Percentiles rank a stretch among this genome's conserved stretches.
Conservation (phyloP, 805 yeast species). For the Hanseniaspora thailandica region DNA sequence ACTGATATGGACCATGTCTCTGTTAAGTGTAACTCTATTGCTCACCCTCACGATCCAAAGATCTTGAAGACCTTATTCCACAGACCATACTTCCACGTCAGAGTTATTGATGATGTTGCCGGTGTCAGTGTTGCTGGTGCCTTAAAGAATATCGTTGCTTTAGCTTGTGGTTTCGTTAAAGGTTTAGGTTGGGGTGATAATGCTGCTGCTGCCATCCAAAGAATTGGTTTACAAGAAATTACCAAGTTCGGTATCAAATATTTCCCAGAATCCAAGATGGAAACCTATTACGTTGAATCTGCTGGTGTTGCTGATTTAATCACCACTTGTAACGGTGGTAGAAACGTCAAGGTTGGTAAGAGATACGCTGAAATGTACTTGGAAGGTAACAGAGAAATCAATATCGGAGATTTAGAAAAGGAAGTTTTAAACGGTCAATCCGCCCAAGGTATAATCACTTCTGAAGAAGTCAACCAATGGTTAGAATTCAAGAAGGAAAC, state of each 20-base stretch:
- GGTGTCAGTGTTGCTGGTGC: conserved; percentile 98
- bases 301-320: conserved; percentile 98
- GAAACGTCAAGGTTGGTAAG: conserved; percentile 85
- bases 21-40: conserved; percentile 27
- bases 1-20: conserved; percentile 35
- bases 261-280: conserved; percentile 60
- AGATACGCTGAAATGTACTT: conserved; percentile 58
- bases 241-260: conserved; percentile 73
- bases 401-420: conserved; percentile 73
- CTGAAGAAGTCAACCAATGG: conserved; percentile 82
- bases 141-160: conserved; percentile 86
- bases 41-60: conserved; percentile 41
- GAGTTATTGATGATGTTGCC: conserved; percentile 82
- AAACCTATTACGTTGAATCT: conserved; percentile 82
- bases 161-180: conserved; percentile 94
- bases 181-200: conserved; percentile 99
- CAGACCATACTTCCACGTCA: conserved; percentile 95
- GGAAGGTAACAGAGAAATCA: conserved; percentile 15
- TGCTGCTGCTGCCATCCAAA: conserved; percentile 94
- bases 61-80: conserved; percentile 79
- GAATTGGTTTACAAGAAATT: conserved; percentile 86
- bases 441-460: conserved; percentile 89
- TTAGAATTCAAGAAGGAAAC: conserved; percentile 38
- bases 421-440: conserved; percentile 86
- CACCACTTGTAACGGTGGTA: conserved; percentile 95